phyloP scores from a whole-genome alignment of 2,329 filamentous ascomycete genomes.

The Exophiala sideris region DNA sequence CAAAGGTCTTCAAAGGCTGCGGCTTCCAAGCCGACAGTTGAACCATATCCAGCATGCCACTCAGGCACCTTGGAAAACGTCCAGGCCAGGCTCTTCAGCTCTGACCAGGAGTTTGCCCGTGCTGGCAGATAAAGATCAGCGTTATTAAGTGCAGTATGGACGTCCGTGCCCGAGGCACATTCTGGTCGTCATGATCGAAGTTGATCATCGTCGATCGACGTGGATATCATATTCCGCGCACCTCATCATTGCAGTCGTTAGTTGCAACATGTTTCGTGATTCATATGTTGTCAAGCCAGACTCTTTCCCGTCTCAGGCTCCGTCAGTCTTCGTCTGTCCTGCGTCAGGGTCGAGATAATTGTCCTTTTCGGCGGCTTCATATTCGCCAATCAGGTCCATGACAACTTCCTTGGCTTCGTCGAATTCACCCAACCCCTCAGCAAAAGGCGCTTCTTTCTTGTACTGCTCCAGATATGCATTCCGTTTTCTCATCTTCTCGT shows the following conservation, averaged over 20 bases:
- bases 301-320: conserved; percentile 3
- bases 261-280: not conserved
- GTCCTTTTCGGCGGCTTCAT: conserved; percentile 88
- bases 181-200: too few relatives aligned
- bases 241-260: not conserved
- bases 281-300: too few relatives aligned
- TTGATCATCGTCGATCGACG: too few relatives aligned
- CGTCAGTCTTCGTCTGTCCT: conserved; percentile 23
- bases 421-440: conserved; percentile 88
- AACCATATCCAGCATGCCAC: too few relatives aligned
- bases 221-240: too few relatives aligned
- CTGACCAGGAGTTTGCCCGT: too few relatives aligned
- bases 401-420: conserved; percentile 93
- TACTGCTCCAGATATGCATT: conserved; percentile 96
- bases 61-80: too few relatives aligned
- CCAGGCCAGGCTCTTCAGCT: too few relatives aligned
- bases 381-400: conserved; percentile 85
- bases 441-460: conserved; percentile 91
- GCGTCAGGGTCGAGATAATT: conserved; percentile 79
- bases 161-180: too few relatives aligned
- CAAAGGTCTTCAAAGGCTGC: not conserved
- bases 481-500: conserved; percentile 89
- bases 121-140: too few relatives aligned
- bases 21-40: too few relatives aligned
- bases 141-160: too few relatives aligned